A percentile compares a stretch with the other conserved stretches of the same genome.
phyloP scores from a whole-genome alignment of 2,329 filamentous ascomycete genomes.

The Lachnellula arida region DNA sequence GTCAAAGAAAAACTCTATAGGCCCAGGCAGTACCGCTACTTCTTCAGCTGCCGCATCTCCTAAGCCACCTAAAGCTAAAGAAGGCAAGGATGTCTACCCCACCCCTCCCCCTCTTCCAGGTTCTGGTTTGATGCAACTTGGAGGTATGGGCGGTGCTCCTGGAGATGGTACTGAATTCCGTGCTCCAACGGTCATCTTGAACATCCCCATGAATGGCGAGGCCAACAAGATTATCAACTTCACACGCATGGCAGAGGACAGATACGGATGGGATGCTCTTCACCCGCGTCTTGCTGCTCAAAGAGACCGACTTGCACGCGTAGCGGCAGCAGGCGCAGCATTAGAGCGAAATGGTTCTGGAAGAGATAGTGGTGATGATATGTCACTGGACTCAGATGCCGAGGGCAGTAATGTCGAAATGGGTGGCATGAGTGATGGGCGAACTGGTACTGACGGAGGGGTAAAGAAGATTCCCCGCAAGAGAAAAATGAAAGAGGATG shows the following conservation, averaged over 20 bases:
- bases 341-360: slow-evolving; percentile 70
- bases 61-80: slow-evolving; percentile 51
- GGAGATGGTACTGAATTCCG: slow-evolving; percentile 51
- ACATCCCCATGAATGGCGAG: slow-evolving; percentile 74
- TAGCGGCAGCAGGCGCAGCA: slow-evolving; percentile 82
- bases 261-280: slow-evolving; percentile 89
- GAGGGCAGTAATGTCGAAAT: slow-evolving; percentile 89
- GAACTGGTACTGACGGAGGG: slow-evolving; percentile 55
- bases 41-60: slow-evolving; percentile 49
- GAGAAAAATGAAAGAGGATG: slow-evolving; percentile 73
- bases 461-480: slow-evolving; percentile 64
- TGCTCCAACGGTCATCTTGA: slow-evolving; percentile 76
- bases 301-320: slow-evolving; percentile 78
- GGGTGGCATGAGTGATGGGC: slow-evolving; percentile 59
- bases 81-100: slow-evolving; percentile 31
- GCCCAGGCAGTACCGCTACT: slow-evolving; percentile 43
- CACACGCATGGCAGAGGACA: slow-evolving; percentile 85
- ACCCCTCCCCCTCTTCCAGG: slow-evolving; percentile 54
- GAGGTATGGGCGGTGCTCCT: slow-evolving; percentile 45
- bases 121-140: slow-evolving; percentile 56
- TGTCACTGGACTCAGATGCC: slow-evolving; percentile 66
- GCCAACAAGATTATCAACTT: slow-evolving; percentile 94
- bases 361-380: slow-evolving; percentile 72
- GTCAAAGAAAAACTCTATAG: slow-evolving; percentile 35
- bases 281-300: slow-evolving; percentile 89